These are phyloP conservation scores for Emmonsiellopsis sp. DNA, from an alignment of 2,329 filamentous ascomycete genomes.

Conservation along the genomic window DNA sequence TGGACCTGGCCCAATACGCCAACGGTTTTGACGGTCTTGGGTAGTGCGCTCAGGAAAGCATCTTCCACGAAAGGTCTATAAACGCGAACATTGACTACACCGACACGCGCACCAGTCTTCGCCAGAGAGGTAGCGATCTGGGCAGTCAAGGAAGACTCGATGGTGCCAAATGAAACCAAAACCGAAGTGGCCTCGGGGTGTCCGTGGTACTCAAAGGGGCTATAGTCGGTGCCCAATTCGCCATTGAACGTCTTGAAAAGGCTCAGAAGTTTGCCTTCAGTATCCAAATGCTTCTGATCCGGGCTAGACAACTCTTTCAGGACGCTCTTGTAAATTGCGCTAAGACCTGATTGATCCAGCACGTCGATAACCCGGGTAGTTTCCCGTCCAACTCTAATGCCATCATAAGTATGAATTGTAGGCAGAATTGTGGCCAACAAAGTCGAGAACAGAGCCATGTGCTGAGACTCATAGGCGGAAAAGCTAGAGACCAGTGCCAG, in stretches of 20 bases:
- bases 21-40: conserved; percentile 63
- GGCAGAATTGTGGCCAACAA: conserved; percentile 68
- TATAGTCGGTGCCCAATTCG: conserved; percentile 88
- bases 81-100: conserved; percentile 81
- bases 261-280: conserved; percentile 61
- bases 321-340: conserved; percentile 59
- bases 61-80: conserved; percentile 95
- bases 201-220: conserved; percentile 87
- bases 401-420: conserved; percentile 83
- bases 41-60: conserved; percentile 75
- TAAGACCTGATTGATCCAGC: conserved; percentile 61
- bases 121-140: conserved; percentile 69
- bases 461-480: conserved; percentile 85
- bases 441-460: conserved; percentile 86
- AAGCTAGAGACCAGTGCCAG: conserved; percentile 75
- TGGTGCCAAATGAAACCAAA: conserved; percentile 83
- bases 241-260: conserved; percentile 70
- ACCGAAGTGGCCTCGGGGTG: conserved; percentile 71
- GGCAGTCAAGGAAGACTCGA: conserved; percentile 75
- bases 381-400: conserved; percentile 71
- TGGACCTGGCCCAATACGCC: conserved; percentile 83
- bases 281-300: conserved; percentile 60
- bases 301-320: conserved; percentile 51
- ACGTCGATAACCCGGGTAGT: conserved; percentile 73
- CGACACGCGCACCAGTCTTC: conserved; percentile 65